Base-by-base conservation (phyloP, 345 rosid genomes). In the Balakata baccata region DNA sequence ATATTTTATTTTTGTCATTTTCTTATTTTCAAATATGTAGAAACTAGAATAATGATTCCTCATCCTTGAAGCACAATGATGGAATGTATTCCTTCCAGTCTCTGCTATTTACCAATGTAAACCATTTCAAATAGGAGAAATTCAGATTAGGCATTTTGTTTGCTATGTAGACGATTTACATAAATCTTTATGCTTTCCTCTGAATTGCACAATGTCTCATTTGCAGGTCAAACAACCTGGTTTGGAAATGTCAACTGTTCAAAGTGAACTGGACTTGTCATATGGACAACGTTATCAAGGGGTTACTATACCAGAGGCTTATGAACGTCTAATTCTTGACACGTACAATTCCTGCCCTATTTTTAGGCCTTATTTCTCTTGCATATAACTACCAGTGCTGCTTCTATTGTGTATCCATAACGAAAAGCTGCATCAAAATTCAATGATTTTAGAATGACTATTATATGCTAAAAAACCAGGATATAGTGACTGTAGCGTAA, bases 161-260 rank as follows among this genome's bases (percentile, higher is more conserved):
- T 67, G 38, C 38, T 7, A 43, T 62, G 22, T 57, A 43, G 68
- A 56, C 46, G 29, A 54, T 34, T 69, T 63, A 18, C 2, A 11
- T 53, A 59, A 8, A n/a, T 69, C 6, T 62, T 10, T 52, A 5
- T 50, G 4, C 66, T 17, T 54, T 51, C 23, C 11, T 29, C 62
- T 50, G 69, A 75, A 56, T 54, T 70, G 54, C 79, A 68, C 22
- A 49, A 3, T 68, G 23, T 66, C 68, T 77, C 74, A 12, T 38
- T 18, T 53, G 82, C 93, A 95, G 99, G 98, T 95, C 75, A 95
- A 95, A 90, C 88, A 91, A 80, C 99, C 99, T 18, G 99, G 99
- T 57, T 77, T 95, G 74, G 99, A 92, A 79, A 95, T 95, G 99
- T 84, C 87, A 66, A 89, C 97, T 0, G 94, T 81, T 72, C 99